A percentile compares a stretch with the other conserved stretches of the same genome.
Conservation (phyloP, 2,329 filamentous ascomycete genomes). For the Fusarium domesticum region DNA sequence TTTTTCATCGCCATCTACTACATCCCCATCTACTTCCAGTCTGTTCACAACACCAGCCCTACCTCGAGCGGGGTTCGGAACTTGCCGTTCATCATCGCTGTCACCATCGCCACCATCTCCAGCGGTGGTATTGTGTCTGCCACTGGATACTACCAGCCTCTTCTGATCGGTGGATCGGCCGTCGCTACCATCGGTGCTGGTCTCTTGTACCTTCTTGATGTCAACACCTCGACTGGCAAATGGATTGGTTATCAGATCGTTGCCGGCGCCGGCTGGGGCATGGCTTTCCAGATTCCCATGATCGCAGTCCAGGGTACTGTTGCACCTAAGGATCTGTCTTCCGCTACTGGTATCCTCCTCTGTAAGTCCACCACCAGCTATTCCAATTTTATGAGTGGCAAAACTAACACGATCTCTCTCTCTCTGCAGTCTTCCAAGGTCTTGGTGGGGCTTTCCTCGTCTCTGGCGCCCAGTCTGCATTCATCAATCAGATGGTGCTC, state of each 20-base stretch:
- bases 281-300: slow-evolving; percentile 48
- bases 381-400: too few species aligned
- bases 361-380: slow-evolving; percentile 38
- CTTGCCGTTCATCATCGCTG: slow-evolving; percentile 44
- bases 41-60: slow-evolving; percentile 40
- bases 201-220: slow-evolving; percentile 41
- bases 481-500: slow-evolving; percentile 43
- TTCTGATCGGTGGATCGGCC: slow-evolving; percentile 44
- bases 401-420: too few species aligned
- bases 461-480: slow-evolving; percentile 46
- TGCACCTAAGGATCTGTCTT: slow-evolving; percentile 41
- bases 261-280: slow-evolving; percentile 46
- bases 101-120: slow-evolving; percentile 41
- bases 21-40: slow-evolving; percentile 47
- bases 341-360: slow-evolving; percentile 47
- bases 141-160: slow-evolving; percentile 42
- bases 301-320: slow-evolving; percentile 46
- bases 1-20: slow-evolving; percentile 48
- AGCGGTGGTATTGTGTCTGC: slow-evolving; percentile 40
- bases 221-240: slow-evolving; percentile 37
- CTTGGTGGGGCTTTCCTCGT: slow-evolving; percentile 51
- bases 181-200: slow-evolving; percentile 44
- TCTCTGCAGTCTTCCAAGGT: slow-evolving; percentile 46
- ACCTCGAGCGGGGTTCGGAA: slow-evolving; percentile 43
- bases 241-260: slow-evolving; percentile 56